phyloP scores from a whole-genome alignment of 2,329 filamentous ascomycete species.

The Fusarium devonianum region DNA sequence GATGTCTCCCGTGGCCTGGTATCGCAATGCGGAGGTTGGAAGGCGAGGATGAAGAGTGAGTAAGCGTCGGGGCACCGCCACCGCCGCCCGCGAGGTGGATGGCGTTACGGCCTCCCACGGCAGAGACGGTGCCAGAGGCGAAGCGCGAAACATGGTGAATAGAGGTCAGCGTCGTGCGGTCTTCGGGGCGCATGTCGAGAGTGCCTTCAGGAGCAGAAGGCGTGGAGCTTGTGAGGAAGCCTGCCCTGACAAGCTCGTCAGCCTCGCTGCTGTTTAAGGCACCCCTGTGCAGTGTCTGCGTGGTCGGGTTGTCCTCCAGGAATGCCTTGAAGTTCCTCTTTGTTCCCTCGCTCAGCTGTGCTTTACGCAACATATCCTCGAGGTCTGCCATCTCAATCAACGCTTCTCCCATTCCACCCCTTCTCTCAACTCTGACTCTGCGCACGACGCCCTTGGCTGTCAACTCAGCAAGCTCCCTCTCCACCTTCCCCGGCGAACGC shows the following conservation, averaged over 20 bases:
- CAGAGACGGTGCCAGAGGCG: slow-evolving; percentile 71
- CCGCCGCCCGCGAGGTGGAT: slow-evolving; percentile 69
- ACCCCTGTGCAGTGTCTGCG: slow-evolving; percentile 40
- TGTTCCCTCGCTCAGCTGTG: slow-evolving; percentile 51
- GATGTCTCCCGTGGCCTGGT: slow-evolving; percentile 70
- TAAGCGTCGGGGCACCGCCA: slow-evolving; percentile 48
- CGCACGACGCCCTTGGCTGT: slow-evolving; percentile 63
- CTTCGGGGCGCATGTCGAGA: slow-evolving; percentile 58
- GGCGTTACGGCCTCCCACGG: slow-evolving; percentile 72
- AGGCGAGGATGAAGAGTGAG: slow-evolving; percentile 32
- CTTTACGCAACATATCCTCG: slow-evolving; percentile 54
- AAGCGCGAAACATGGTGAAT: slow-evolving; percentile 69
- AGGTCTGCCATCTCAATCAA: slow-evolving; percentile 67
- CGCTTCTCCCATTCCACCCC: slow-evolving; percentile 69
- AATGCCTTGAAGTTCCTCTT: slow-evolving; percentile 60
- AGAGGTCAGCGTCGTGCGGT: slow-evolving; percentile 63
- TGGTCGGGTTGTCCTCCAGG: slow-evolving; percentile 59
- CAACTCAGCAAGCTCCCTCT: slow-evolving; percentile 72
- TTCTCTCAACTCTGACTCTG: slow-evolving; percentile 68
- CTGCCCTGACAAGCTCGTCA: slow-evolving; percentile 67
- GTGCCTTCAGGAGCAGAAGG: slow-evolving; percentile 45
- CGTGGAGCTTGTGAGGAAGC: slow-evolving; percentile 67
- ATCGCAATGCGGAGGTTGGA: slow-evolving; percentile 63
- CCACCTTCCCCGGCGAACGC: slow-evolving; percentile 67
- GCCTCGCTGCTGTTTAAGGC: slow-evolving; percentile 56